Base-by-base conservation (phyloP, 164 flowering plant genomes). In the Kalanchoe fedtschenkoi region DNA sequence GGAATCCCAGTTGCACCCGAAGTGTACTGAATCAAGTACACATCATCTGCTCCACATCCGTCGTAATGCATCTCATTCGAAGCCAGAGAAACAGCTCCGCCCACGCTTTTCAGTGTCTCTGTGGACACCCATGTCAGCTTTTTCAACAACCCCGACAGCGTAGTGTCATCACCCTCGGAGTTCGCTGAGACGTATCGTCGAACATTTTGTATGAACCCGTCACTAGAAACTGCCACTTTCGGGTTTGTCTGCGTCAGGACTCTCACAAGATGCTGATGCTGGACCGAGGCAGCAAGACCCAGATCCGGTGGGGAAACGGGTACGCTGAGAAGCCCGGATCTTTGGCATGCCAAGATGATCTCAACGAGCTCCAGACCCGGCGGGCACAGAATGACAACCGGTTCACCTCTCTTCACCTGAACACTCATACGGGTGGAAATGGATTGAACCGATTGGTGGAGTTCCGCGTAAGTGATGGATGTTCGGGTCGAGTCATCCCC, bases 1-100 rank as follows among this genome's bases (percentile, higher is more conserved):
- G 93, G 85, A 24, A 83, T 81, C 38, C 76, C 86, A 19, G 90
- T 87, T 1, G 88, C 79, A 5, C 95, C 90, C 0, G 88, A 87
- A 0, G 90, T 84, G 80, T 83, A 87, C 67, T 87, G 95, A 62
- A 87, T 73, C 71, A 83, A 64, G 65, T 84, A 83, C 47, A 78
- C 72, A 2, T 87, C 87, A 1, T 80, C 76, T 0, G 75, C 58
- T 46, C 60, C 77, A 66, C 84, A 77, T 1, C 88, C 95, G 41
- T 61, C 37, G 56, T 81, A 86, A 32, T n/a, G 8, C 60, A 34
- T 7, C 54, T 46, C 54, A 19, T 1, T 46, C 54, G 7, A 6
- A 2, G 10, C 24, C 54, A 21, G 2, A 4, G 13, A 26, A 21
- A 8, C 15, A 0, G 8, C 57, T 10, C 26, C 44, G 17, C 59